Base-by-base conservation (phyloP, 805 yeast species). In the Lipomyces anomalus region DNA sequence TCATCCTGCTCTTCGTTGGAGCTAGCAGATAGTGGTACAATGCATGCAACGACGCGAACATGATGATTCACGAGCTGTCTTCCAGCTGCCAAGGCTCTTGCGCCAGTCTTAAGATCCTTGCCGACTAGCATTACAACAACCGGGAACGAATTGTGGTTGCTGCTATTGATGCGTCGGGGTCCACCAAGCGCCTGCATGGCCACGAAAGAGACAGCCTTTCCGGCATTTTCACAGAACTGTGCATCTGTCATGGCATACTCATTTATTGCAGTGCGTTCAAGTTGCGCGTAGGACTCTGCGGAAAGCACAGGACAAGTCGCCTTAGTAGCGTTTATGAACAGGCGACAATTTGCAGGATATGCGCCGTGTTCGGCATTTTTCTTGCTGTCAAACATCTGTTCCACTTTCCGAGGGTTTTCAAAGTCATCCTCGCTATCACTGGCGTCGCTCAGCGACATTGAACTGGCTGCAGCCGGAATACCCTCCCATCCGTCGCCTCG, bases 91-190 rank as follows among this genome's bases (percentile, higher is more conserved):
- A 86, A 65, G 0, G 89, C 88, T 46, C 86, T 69, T 4, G 80
- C 73, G 20, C 95, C 94, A 20, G 90, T 73, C 45, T 81, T 69
- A 44, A 80, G 79, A 36, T 50, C 46, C 56, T 82, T 82, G n/a
- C 94, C 92, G 3, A 77, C 78, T 22, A 87, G 67, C 1, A 82
- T 66, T 11, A 87, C 67, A 2, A 84, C 81, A 44, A 86, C 66
- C 1, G 96, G 95, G 6, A 88, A 84, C 17, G 84, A 71, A 60
- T 88, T 87, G 59, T 81, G 86, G 61, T 84, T 84, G n/a, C 70
- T 67, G 23, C 72, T 68, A 32, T 78, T 72, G 46, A 86, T 69
- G 54, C 95, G 70, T 4, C 77, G 70, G 7, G 75, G 63, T 1
- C 95, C 95, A 9, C 94, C 88, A 18, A 88, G 68, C 17, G 79